phyloP scores from a whole-genome alignment of 495 filamentous ascomycete species.

The Trichoderma reesei region DNA sequence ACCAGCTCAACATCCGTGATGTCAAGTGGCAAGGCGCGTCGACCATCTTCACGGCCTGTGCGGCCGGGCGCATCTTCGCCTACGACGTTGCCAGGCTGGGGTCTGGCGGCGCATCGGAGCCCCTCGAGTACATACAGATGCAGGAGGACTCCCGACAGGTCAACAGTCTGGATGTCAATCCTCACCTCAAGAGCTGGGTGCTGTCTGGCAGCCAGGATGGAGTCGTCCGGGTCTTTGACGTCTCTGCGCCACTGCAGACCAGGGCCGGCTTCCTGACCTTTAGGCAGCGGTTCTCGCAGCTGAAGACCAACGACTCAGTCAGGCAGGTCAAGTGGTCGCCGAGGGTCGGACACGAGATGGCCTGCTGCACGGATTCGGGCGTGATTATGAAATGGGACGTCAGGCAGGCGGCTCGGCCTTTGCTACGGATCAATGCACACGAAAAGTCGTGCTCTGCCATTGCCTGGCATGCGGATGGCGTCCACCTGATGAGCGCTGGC shows the following conservation, averaged over 20 bases:
- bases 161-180: constrained; percentile 84
- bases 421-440: constrained; percentile 75
- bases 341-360: constrained; percentile 74
- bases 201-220: constrained; percentile 90
- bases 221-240: constrained; percentile 58
- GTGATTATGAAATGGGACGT: constrained; percentile 52
- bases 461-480: constrained; percentile 94
- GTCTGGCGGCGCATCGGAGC: constrained; percentile 27
- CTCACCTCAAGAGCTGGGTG: constrained; percentile 62
- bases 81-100: constrained; percentile 55
- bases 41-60: constrained; percentile 25
- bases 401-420: constrained; percentile 31
- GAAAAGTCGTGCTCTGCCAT: constrained; percentile 65
- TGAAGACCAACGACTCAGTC: constrained; percentile 60
- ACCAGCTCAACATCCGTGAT: constrained; percentile 72
- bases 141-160: constrained; percentile 83
- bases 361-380: constrained; percentile 81
- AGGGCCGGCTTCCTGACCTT: constrained; percentile 35
- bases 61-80: constrained; percentile 12
- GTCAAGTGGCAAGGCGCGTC: constrained; percentile 57
- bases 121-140: constrained; percentile 61
- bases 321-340: constrained; percentile 86
- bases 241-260: constrained; percentile 29
- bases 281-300: constrained; percentile 19
- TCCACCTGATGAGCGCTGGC: constrained; percentile 76